Percentiles rank a stretch among this genome's conserved stretches.
Evolutionary conservation across 192 early-diverging fungal genomes (phyloP).

Genomic region (Geosiphon pyriformis): DNA sequence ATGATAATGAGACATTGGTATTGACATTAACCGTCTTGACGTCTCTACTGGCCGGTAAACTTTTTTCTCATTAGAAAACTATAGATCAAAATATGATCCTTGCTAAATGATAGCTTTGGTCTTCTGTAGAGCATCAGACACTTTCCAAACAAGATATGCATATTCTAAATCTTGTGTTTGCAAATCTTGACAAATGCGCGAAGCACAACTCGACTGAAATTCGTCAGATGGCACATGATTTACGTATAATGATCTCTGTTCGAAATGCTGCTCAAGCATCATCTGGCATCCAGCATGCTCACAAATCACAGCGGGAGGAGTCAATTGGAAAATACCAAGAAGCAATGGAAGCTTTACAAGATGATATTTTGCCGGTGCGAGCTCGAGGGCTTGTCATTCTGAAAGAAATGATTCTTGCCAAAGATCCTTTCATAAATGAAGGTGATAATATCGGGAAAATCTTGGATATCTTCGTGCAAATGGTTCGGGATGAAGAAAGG

Average conservation of each 20-base stretch:
- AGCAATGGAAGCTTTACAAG: slow-evolving; percentile 71
- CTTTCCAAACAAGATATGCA: slow-evolving; percentile 38
- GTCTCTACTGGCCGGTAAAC: slow-evolving; percentile 57
- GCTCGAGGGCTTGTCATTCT: slow-evolving; percentile 84
- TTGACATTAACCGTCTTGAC: slow-evolving; percentile 59
- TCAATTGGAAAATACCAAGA: slow-evolving; percentile 59
- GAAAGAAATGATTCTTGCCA: slow-evolving; percentile 71
- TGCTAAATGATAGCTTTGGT: not conserved
- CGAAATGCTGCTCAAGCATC: slow-evolving; percentile 33
- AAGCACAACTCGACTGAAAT: slow-evolving; percentile 38
- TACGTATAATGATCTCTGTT: slow-evolving; percentile 41
- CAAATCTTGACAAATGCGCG: slow-evolving; percentile 34
- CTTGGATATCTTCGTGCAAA: slow-evolving; percentile 72
- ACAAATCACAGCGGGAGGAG: slow-evolving; percentile 25
- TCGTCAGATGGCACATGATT: slow-evolving; percentile 40
- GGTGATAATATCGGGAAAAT: slow-evolving; percentile 55
- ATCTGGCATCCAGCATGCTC: not conserved
- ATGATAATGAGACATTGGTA: slow-evolving; percentile 50
- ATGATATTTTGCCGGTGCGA: slow-evolving; percentile 76
- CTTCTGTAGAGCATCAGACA: slow-evolving; percentile 45
- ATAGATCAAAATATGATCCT: too few species aligned
- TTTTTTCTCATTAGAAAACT: not conserved
- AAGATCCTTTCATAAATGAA: slow-evolving; percentile 54
- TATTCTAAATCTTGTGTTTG: slow-evolving; percentile 31
- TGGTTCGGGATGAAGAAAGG: slow-evolving; percentile 75